Evolutionary conservation across 148 eudicot species (phyloP).

Genomic region (Rhododendron molle): DNA sequence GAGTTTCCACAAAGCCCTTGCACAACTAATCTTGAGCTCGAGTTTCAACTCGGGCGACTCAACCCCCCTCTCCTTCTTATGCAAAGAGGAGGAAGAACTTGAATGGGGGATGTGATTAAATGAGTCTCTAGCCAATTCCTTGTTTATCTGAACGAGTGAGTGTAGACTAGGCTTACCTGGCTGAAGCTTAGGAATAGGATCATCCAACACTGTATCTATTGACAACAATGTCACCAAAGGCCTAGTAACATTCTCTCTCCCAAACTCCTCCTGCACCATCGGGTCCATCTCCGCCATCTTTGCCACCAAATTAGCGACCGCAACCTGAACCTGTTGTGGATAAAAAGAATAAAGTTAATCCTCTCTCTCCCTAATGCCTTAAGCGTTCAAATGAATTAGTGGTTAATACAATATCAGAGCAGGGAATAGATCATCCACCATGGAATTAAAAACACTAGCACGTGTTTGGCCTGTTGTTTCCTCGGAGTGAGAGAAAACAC

Average conservation of each 20-base stretch:
- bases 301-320: conserved; percentile 55
- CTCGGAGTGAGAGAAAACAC: neutral
- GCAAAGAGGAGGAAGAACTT: conserved; percentile 33
- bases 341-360: neutral
- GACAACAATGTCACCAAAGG: conserved; percentile 57
- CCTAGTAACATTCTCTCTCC: conserved; percentile 59
- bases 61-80: conserved; percentile 43
- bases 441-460: neutral
- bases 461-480: neutral
- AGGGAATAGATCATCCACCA: neutral
- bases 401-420: neutral
- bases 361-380: neutral
- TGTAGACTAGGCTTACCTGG: conserved; percentile 43
- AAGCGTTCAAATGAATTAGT: neutral
- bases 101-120: conserved; percentile 23
- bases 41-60: conserved; percentile 52
- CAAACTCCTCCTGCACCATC: conserved; percentile 64
- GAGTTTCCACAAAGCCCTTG: conserved; percentile 59
- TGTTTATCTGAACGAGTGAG: conserved; percentile 54
- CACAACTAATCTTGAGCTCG: conserved; percentile 47
- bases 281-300: conserved; percentile 52
- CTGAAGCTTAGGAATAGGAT: conserved; percentile 30
- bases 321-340: conserved; percentile 37
- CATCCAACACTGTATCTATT: conserved; percentile 51
- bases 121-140: conserved; percentile 37